Conservation (phyloP, 73 alveolate species). For the Loxodes magnus region DNA sequence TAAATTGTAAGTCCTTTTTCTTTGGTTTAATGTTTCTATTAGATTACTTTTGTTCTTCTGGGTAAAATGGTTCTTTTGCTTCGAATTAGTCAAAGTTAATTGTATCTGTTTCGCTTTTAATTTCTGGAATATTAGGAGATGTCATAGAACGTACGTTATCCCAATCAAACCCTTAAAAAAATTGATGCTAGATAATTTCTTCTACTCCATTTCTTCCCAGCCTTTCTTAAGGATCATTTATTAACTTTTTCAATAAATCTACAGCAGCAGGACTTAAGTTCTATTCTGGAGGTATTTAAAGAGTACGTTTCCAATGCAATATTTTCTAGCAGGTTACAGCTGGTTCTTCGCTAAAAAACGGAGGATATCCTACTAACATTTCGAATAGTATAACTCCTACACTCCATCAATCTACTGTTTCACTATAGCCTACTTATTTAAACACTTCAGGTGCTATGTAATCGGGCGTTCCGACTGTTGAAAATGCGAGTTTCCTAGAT, state of each 20-base stretch:
- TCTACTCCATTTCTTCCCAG: constrained; percentile 68
- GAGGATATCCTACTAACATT: constrained; percentile 86
- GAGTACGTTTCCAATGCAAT: constrained; percentile 62
- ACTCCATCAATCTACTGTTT: constrained; percentile 91
- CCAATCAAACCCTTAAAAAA: constrained; percentile 81
- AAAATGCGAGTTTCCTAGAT: constrained; percentile 26
- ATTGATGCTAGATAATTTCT: constrained; percentile 91
- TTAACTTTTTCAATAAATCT: constrained; percentile 58
- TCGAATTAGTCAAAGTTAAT: constrained; percentile 83
- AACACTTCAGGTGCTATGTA: constrained; percentile 98
- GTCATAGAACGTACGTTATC: constrained; percentile 48
- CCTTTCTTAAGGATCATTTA: constrained; percentile 56
- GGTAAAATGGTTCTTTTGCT: constrained; percentile 84
- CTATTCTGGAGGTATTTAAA: constrained; percentile 63
- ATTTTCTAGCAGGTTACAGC: constrained; percentile 71
- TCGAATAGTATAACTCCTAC: constrained; percentile 80
- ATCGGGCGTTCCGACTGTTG: constrained; percentile 94
- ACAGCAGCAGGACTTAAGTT: constrained; percentile 64
- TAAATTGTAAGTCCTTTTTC: constrained; percentile 32
- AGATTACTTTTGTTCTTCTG: no score
- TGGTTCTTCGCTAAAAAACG: constrained; percentile 74
- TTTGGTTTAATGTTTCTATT: constrained; percentile 18
- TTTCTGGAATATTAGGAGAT: constrained; percentile 77
- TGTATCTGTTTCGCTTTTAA: constrained; percentile 44
- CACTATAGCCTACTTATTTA: constrained; percentile 64